Base-by-base conservation (phyloP, 1,284 basidiomycete species). In the Moniliophthora roreri region DNA sequence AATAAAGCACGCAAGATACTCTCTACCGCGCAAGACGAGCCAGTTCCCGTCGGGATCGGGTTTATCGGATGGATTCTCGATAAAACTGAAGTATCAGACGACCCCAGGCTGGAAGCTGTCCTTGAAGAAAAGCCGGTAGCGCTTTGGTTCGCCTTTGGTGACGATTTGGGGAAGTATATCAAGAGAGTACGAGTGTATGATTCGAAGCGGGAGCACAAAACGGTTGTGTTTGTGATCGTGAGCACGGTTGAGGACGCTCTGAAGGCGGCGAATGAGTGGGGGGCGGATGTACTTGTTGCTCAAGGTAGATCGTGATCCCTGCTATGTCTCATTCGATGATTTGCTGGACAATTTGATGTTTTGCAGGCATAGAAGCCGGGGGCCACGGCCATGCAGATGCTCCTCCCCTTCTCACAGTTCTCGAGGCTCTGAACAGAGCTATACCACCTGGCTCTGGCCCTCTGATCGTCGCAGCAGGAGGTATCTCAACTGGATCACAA, bases 331-430 rank as follows among this genome's bases (percentile, higher is more conserved):
- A n/a, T n/a, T n/a, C n/a, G n/a, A n/a, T n/a, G n/a, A n/a, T n/a
- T n/a, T 21, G 23, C 20, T 20, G 20, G 20, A 18, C 10, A 32
- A 20, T n/a, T n/a, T n/a, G n/a, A n/a, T n/a, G n/a, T n/a, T n/a
- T n/a, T n/a, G n/a, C n/a, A 82, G 80, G 81, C 11, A 75, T 65
- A 58, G 81, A 82, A 60, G 70, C 80, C n/a, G 80, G 81, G 0
- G 80, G 80, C 36, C 81, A 84, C 62, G 79, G 80, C 3, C 64
- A 68, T 52, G 54, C 63, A 44, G 60, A 67, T 26, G 70, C 80
- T 6, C 77, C 76, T 44, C 69, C 80, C 5, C 66, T 77, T 6
- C 66, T 77, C 52, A 71, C 69, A 28, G 59, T 83, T 37, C 60
- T 83, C 35, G 68, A 76, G 8, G 66, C 70, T 42, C 65, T 80